phyloP scores from a whole-genome alignment of 2,329 filamentous ascomycete genomes.

The Hymenoscyphus linearis region DNA sequence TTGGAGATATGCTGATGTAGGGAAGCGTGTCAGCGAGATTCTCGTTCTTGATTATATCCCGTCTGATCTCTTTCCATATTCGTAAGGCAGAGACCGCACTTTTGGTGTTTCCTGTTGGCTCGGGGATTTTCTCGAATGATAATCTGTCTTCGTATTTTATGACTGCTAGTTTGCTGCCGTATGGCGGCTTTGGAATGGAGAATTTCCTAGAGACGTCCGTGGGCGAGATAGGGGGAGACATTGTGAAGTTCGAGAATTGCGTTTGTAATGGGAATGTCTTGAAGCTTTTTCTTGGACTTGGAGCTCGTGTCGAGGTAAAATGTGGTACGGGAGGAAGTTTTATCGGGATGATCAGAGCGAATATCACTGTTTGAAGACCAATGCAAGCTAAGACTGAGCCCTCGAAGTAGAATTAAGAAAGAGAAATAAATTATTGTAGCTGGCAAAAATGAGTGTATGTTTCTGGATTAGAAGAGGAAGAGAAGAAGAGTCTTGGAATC shows the following conservation, averaged over 20 bases:
- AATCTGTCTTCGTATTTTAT: conserved; percentile 1
- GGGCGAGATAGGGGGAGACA: too few species aligned
- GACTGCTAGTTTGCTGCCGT: neutral
- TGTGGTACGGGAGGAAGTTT: too few species aligned
- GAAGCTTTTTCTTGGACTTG: too few species aligned
- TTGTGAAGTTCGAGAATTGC: too few species aligned
- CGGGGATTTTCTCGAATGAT: neutral
- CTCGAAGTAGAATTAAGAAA: neutral
- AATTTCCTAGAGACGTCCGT: too few species aligned
- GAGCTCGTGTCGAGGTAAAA: too few species aligned
- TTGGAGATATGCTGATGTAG: conserved; percentile 5
- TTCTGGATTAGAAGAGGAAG: neutral
- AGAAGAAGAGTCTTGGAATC: neutral
- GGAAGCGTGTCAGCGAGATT: neutral
- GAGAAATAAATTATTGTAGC: neutral
- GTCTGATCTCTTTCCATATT: neutral
- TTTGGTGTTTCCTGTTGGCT: neutral
- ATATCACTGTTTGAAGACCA: too few species aligned
- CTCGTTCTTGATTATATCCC: neutral
- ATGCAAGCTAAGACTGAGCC: too few species aligned
- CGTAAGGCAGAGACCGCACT: neutral
- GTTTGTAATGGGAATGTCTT: too few species aligned
- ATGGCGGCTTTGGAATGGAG: too few species aligned
- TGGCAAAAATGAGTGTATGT: neutral
- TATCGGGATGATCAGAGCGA: too few species aligned